Conservation (phyloP, 306 rosid genomes). For the Sicyos edulis region DNA sequence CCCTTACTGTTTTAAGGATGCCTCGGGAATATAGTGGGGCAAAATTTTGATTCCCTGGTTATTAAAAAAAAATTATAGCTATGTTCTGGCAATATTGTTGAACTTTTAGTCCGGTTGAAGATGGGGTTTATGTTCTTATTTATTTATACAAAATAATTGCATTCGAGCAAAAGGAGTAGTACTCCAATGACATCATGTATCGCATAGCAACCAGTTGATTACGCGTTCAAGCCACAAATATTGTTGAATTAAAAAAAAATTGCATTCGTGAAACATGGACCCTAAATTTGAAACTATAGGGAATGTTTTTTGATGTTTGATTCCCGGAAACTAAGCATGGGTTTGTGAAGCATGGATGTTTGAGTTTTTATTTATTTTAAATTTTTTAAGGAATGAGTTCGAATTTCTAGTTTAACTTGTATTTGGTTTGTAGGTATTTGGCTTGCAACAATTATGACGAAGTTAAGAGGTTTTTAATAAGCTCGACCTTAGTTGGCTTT, state of each 20-base stretch:
- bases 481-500: background rate
- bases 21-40: too few species aligned
- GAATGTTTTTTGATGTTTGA: background rate
- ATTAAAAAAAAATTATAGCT: too few species aligned
- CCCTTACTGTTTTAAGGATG: too few species aligned
- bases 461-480: background rate
- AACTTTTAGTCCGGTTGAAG: background rate
- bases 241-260: too few species aligned
- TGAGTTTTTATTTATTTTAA: background rate
- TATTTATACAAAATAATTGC: background rate
- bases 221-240: too few species aligned
- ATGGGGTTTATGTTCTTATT: background rate
- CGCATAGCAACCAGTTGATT: too few species aligned
- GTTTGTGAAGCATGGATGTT: background rate
- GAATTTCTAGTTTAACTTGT: background rate
- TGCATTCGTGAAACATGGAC: background rate
- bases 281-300: background rate
- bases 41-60: too few species aligned
- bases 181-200: too few species aligned
- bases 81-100: background rate
- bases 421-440: background rate
- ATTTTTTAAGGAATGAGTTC: background rate
- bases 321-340: background rate
- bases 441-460: background rate
- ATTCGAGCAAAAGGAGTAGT: too few species aligned